Percentiles rank a stretch among this genome's conserved stretches.
Evolutionary conservation across 2,329 filamentous ascomycete species (phyloP).

Genomic region (Trichoderma guizhouense): DNA sequence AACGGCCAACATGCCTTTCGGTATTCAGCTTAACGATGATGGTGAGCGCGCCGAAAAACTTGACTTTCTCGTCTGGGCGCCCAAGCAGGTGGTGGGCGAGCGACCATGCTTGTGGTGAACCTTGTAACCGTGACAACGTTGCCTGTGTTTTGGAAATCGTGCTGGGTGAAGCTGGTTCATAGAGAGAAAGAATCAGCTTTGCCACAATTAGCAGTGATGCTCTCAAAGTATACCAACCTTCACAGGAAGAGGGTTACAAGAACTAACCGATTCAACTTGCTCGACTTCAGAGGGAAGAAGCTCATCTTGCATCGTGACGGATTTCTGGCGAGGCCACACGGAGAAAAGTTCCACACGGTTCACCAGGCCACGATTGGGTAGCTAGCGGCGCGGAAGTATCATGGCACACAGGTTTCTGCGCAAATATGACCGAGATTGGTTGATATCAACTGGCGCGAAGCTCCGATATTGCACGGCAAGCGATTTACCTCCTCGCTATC

Average conservation of each 20-base stretch:
- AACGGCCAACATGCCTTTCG: conserved; percentile 59
- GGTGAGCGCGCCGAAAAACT: conserved; percentile 90
- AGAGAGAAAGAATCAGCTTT: conserved; percentile 51
- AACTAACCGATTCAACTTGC: conserved; percentile 26
- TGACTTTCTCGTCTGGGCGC: conserved; percentile 68
- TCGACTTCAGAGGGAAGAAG: conserved; percentile 23
- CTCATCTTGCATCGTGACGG: conserved; percentile 23
- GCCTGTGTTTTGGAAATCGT: conserved; percentile 59
- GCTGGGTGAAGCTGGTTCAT: conserved; percentile 49
- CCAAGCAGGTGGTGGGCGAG: conserved; percentile 73
- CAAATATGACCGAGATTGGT: background rate
- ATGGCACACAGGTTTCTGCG: background rate
- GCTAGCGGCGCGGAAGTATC: background rate
- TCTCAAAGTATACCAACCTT: background rate
- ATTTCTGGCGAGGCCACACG: background rate
- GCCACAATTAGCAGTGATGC: conserved; percentile 20
- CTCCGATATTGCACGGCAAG: background rate
- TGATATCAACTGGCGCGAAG: background rate
- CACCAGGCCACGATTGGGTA: background rate
- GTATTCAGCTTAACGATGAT: conserved; percentile 92
- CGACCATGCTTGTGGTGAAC: conserved; percentile 78
- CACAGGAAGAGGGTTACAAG: background rate
- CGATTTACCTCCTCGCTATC: background rate
- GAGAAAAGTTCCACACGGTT: background rate
- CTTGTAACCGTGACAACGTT: conserved; percentile 74